phyloP scores from a whole-genome alignment of 768 basidiomycete genomes.

The Cystofilobasidium ferigula region DNA sequence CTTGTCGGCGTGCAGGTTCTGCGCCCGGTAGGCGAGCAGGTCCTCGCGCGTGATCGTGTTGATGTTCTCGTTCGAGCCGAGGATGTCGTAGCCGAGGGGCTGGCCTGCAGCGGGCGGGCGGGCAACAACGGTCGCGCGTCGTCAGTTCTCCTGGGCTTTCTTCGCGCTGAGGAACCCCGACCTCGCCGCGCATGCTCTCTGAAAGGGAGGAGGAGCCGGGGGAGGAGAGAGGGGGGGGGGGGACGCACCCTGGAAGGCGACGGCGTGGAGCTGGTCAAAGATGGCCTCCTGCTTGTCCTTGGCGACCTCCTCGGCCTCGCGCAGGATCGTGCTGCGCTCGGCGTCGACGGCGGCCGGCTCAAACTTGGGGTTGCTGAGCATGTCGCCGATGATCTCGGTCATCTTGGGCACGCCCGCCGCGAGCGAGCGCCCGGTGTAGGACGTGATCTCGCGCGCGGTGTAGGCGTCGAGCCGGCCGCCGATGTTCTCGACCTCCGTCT shows the following conservation, averaged over 20 bases:
- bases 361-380: slow-evolving; percentile 91
- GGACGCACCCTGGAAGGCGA: slow-evolving; percentile 83
- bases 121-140: no score
- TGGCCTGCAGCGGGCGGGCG: slow-evolving; percentile 64
- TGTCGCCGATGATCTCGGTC: slow-evolving; percentile 96
- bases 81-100: slow-evolving; percentile 90
- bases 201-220: no score
- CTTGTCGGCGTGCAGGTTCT: slow-evolving; percentile 95
- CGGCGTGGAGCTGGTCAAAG: slow-evolving; percentile 92
- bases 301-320: slow-evolving; percentile 98
- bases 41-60: slow-evolving; percentile 87
- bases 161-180: no score
- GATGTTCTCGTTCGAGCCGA: slow-evolving; percentile 92
- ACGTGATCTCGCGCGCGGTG: slow-evolving; percentile 96
- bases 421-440: slow-evolving; percentile 98
- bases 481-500: slow-evolving; percentile 94
- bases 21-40: slow-evolving; percentile 80
- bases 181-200: no score
- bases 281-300: slow-evolving; percentile 98
- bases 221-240: not conserved
- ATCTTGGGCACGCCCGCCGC: slow-evolving; percentile 79
- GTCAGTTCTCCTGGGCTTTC: no score
- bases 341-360: slow-evolving; percentile 78
- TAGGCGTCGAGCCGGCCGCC: slow-evolving; percentile 97
- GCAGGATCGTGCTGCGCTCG: slow-evolving; percentile 88